A percentile compares a stretch with the other conserved stretches of the same genome.
Evolutionary conservation across 257 asterid genomes (phyloP).

Genomic region (Linaria vulgaris): DNA sequence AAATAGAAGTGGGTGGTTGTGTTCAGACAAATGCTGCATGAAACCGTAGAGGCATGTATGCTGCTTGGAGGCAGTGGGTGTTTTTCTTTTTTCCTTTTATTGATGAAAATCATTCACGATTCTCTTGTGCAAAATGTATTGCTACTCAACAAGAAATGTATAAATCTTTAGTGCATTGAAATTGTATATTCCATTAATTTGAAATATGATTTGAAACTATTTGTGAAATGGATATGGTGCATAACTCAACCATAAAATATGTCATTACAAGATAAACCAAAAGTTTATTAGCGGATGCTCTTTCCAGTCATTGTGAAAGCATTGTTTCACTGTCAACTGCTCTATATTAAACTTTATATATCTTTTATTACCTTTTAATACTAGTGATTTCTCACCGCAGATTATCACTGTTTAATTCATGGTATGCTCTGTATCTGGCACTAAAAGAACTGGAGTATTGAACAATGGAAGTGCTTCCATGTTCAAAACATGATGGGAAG

Average conservation of each 20-base stretch:
- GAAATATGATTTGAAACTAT: not conserved
- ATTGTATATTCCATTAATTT: slow-evolving; percentile 2
- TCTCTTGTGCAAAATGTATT: not conserved
- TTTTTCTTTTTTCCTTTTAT: slow-evolving; percentile 4
- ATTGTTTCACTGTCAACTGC: slow-evolving; percentile 20
- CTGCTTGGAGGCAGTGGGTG: not conserved
- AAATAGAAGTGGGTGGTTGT: not conserved
- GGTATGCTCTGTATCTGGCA: slow-evolving; percentile 35
- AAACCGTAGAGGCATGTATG: not conserved
- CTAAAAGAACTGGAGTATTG: slow-evolving; percentile 29
- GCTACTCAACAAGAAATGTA: not conserved
- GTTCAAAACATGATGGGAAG: slow-evolving; percentile 54
- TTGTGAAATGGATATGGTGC: slow-evolving; percentile 16
- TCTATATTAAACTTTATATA: slow-evolving; percentile 7
- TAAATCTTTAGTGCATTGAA: slow-evolving; percentile 8
- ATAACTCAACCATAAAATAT: not conserved
- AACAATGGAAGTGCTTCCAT: slow-evolving; percentile 71
- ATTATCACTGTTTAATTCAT: slow-evolving; percentile 28
- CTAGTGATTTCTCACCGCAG: slow-evolving; percentile 31
- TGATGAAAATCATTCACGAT: slow-evolving; percentile 17
- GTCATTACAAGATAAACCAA: no score
- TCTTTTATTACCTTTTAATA: slow-evolving; percentile 21
- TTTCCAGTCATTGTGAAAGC: slow-evolving; percentile 15
- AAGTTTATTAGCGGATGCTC: not conserved
- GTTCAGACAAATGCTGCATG: not conserved